Base-by-base conservation (phyloP, 208 protist species). In the Trypanosoma brucei region DNA sequence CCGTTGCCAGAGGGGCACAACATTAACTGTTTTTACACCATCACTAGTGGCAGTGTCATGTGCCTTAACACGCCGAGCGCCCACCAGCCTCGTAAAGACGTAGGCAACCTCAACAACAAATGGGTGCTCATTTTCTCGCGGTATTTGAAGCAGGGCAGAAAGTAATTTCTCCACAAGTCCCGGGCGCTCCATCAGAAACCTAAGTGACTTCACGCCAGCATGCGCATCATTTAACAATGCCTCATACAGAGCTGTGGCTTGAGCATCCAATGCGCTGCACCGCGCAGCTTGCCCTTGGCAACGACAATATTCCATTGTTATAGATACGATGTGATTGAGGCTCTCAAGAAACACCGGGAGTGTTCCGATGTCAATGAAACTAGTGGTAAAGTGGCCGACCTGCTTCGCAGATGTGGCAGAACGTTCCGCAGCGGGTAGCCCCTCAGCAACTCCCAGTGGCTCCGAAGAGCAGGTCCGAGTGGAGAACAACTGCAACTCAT, bases 101-200 rank as follows among this genome's bases (percentile, higher is more conserved):
- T 81, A 91, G 14, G 78, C 59, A 33, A 91, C 53, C 59, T 85
- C 76, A 31, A 86, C 68, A 37, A 91, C 11, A 50, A 91, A 56
- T 7, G 77, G 65, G 56, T 82, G 78, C 31, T 59, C 38, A 2
- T 13, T 35, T 3, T 52, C 34, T n/a, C 30, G 45, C 30, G 73
- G 46, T 31, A 51, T 60, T 7, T 54, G 48, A 7, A 88, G 50
- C 0, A 85, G 56, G 0, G 55, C 35, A 11, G 38, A 22, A 14
- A 88, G 65, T 1, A 76, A 33, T 2, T 46, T 66, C 36, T 83
- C 68, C n/a, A 79, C 55, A 8, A 76, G n/a, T 3, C 46, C 52
- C 11, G 74, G 59, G 1, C 62, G 5, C 13, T 35, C 49, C 9
- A 68, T 40, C 38, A 83, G n/a, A 8, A 49, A 44, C 0, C 76